Evolutionary conservation across 306 rosid genomes (phyloP).

Genomic region (Malus sylvestris): DNA sequence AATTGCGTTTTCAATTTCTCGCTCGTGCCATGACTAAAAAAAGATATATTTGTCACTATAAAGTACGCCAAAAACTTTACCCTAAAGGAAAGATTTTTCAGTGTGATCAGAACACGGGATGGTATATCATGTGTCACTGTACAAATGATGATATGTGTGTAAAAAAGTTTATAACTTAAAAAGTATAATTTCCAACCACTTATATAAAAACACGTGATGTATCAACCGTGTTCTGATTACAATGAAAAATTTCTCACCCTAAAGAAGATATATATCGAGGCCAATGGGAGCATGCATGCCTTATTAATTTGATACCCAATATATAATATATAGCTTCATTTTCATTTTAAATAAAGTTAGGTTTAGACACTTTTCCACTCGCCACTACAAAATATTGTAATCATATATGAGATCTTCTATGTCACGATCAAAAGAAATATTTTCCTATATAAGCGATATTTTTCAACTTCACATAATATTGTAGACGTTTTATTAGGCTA

Average conservation of each 20-base stretch:
- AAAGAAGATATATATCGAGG: too few species aligned
- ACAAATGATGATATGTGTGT: too few species aligned
- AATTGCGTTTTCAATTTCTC: too few species aligned
- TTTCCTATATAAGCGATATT: not conserved
- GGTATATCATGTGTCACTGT: rapidly evolving
- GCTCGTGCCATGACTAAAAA: too few species aligned
- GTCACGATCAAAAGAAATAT: not conserved
- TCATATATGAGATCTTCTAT: not conserved
- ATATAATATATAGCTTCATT: not conserved
- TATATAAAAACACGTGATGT: too few species aligned
- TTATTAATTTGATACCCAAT: not conserved
- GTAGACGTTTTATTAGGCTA: not conserved
- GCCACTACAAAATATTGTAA: not conserved
- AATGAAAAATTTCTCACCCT: too few species aligned
- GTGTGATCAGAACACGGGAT: rapidly evolving
- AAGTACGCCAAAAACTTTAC: too few species aligned
- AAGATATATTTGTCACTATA: too few species aligned
- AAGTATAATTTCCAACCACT: too few species aligned
- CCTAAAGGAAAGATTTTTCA: too few species aligned
- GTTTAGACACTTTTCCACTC: not conserved
- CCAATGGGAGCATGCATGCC: not conserved
- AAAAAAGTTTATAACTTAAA: too few species aligned
- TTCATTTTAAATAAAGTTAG: not conserved
- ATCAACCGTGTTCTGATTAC: too few species aligned
- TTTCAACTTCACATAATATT: not conserved